Evolutionary conservation across 108 stramenopile genomes (phyloP).

Genomic region (Poteriospumella lacustris): DNA sequence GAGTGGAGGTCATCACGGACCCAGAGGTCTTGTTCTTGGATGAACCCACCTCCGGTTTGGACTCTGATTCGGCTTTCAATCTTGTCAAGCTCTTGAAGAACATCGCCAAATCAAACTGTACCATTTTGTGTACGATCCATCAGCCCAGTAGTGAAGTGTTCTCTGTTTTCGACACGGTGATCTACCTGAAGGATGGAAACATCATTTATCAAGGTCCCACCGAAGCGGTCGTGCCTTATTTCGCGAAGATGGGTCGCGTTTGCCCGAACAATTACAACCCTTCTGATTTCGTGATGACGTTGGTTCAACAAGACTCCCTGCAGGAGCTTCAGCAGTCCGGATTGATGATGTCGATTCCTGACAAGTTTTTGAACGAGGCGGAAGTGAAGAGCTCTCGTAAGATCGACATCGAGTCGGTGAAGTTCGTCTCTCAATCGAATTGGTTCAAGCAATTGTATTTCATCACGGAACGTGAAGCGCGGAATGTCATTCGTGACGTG

Average conservation of each 20-base stretch:
- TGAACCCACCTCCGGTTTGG: slow-evolving; percentile 20
- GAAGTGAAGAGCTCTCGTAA: background rate
- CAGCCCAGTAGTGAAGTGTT: slow-evolving; percentile 70
- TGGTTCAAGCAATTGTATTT: background rate
- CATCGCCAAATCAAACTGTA: slow-evolving; percentile 39
- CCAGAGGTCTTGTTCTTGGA: slow-evolving; percentile 9
- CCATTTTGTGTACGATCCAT: slow-evolving; percentile 69
- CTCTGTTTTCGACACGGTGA: slow-evolving; percentile 56
- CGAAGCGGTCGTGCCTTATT: background rate
- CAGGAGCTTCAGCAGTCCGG: background rate
- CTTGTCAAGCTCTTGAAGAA: slow-evolving; percentile 18
- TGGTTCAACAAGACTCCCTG: background rate
- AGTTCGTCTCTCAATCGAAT: background rate
- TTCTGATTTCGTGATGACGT: slow-evolving; percentile 23
- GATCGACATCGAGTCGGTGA: background rate
- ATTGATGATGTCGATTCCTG: background rate
- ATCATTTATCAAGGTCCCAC: slow-evolving; percentile 16
- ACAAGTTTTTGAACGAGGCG: background rate
- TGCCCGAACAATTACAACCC: slow-evolving; percentile 30
- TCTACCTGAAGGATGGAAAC: slow-evolving; percentile 47
- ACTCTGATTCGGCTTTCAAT: slow-evolving; percentile 12
- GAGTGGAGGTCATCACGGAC: slow-evolving; percentile 19
- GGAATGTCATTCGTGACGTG: slow-evolving; percentile 28
- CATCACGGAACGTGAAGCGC: slow-evolving; percentile 29
- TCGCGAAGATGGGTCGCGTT: background rate